Conservation (phyloP, 2,329 filamentous ascomycete genomes). For the Alternaria arborescens region DNA sequence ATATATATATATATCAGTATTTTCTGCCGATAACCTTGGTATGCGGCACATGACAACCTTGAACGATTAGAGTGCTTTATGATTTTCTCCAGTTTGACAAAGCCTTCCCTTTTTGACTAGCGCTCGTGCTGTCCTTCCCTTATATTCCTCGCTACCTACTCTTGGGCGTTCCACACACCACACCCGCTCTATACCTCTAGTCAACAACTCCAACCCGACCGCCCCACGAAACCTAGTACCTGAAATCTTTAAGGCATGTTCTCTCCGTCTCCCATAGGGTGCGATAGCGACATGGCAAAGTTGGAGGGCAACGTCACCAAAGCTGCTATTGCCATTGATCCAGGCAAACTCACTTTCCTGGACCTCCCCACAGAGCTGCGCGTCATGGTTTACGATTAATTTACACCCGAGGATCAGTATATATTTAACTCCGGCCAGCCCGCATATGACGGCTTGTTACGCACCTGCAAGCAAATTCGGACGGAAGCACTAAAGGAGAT, state of each 20-base stretch:
- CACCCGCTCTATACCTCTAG: neutral
- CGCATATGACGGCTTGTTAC: neutral
- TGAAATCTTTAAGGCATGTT: neutral
- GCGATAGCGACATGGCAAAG: neutral
- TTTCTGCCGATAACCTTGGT: too few species aligned
- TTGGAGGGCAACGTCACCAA: neutral
- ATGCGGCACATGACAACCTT: too few species aligned
- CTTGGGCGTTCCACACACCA: neutral
- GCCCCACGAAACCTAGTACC: neutral
- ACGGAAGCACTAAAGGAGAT: neutral
- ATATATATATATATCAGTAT: too few species aligned
- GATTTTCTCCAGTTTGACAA: too few species aligned
- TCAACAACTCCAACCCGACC: neutral
- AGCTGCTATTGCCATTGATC: neutral
- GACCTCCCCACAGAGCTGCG: neutral
- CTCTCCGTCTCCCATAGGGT: neutral
- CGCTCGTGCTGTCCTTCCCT: too few species aligned
- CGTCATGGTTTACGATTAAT: neutral
- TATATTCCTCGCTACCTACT: too few species aligned
- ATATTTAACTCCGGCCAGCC: rapidly evolving
- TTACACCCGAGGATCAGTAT: neutral
- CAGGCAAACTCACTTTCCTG: neutral
- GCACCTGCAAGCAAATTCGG: neutral
- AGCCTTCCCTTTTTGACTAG: too few species aligned
- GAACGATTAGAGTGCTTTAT: too few species aligned